Evolutionary conservation across 1,139 yeast genomes (phyloP), one percentile per base, ranked within the genome.

Genomic region (Suhomyces bokatorum): DNA sequence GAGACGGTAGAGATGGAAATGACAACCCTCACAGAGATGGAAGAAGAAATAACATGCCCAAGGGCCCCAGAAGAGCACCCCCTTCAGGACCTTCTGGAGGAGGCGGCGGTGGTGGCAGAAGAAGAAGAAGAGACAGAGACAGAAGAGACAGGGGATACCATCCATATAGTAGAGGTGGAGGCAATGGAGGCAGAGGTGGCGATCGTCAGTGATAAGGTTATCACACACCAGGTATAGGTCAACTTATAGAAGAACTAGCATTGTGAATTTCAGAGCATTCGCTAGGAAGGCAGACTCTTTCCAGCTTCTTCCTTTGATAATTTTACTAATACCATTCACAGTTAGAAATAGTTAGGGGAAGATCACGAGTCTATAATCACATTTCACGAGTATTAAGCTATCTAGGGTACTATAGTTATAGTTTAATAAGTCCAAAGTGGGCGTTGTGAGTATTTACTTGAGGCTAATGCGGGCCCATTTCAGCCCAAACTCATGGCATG

Each of bases 41-140:
- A 27, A 58, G 71, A 53, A 65, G 67, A 52, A 63, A 62, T 48
- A 64, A 67, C 45, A 63, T 67, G 46, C 77, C 77, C 33, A 70
- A 66, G 50, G 78, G 78, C 20, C 76, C 77, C 33, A 67, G 72
- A 59, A 62, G 75, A 46, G 67, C 67, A 3, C 70, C 70, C 6
- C 74, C 74, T 11, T 56, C 72, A 6, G 74, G 74, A 6, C 70
- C 70, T 26, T 55, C 68, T 26, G 70, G 70, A 22, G 60, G 58
- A 20, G 52, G 53, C 27, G 51, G 60, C 29, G 58, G 62, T 17
- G 53, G 59, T 11, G 57, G 66, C 46, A 65, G 67, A 32, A 66
- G 67, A 16, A 54, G 56, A 41, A 44, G 51, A 22, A 47, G 53
- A 24, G 52, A 54, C 28, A 40, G 42, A 39, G 43, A 35, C 30